Evolutionary conservation across 2,329 filamentous ascomycete species (phyloP), one percentile per base, ranked within the genome.

Genomic region (Diaporthe aspalathi): DNA sequence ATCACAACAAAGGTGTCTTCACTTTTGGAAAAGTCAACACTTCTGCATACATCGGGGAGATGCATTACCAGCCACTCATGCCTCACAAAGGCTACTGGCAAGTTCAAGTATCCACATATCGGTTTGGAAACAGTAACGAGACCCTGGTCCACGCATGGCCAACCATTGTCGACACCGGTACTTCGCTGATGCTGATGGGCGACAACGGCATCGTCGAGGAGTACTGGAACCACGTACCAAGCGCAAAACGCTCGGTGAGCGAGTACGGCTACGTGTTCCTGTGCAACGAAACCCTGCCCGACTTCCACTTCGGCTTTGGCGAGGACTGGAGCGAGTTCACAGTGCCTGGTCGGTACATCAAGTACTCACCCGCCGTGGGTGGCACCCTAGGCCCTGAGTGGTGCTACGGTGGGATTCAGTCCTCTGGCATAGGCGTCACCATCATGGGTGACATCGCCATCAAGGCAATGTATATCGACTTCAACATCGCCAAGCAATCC

Each of bases 381-480:
- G 24, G 38, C 22, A 27, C 24, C 24, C 80, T 84, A 16, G 81
- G 85, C 20, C 84, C 85, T 70, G 54, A 40, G 11, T 73, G 68
- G 68, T 96, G 94, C 85, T 95, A 89, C 79, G 93, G 93, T 69
- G 94, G 93, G 62, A 87, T 97, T 74, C 94, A 96, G 84, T 85
- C 82, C 43, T 71, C 68, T 27, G 80, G 84, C 53, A 81, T 80
- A 20, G 77, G 77, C 29, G 85, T 91, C 74, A 89, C 86, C 70
- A 94, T 97, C 77, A 88, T 95, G 70, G 94, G 94, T 12, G 93
- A 95, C 73, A 85, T 93, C 70, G 93, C 94, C 83, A 86, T 96
- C 75, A 96, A 96, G 88, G 88, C 88, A 69, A 85, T 93, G 74
- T 94, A 92, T 78, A 90, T 92, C 38, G 89, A 94, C 60, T 94